A percentile compares a stretch with the other conserved stretches of the same genome.
phyloP scores from a whole-genome alignment of 495 filamentous ascomycete genomes.

The Hamigera avellanea region DNA sequence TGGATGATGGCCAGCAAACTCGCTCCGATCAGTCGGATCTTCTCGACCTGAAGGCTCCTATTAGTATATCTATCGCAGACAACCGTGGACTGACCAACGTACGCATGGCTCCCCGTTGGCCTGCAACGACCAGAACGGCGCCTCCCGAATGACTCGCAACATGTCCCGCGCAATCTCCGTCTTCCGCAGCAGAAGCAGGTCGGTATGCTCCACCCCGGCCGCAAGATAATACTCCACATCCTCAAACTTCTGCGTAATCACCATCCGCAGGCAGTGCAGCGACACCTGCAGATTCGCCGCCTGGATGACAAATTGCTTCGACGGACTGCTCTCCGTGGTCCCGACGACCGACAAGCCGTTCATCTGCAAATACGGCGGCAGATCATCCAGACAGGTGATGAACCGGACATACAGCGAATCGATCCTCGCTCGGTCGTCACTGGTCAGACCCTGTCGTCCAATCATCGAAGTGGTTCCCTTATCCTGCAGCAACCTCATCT shows the following conservation, averaged over 20 bases:
- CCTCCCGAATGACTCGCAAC: conserved; percentile 10
- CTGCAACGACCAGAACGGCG: conserved; percentile 12
- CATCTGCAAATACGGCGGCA: conserved; percentile 7
- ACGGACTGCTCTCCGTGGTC: conserved; percentile 1
- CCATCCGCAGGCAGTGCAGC: conserved; percentile 17
- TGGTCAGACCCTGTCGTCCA: conserved; percentile 5
- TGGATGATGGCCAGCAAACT: conserved; percentile 17
- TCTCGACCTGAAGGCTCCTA: conserved; percentile 13
- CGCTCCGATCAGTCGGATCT: conserved; percentile 18
- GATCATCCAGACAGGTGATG: conserved; percentile 10
- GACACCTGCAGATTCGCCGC: conserved; percentile 15
- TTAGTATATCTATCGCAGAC: conserved; percentile 4
- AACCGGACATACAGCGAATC: conserved; percentile 13
- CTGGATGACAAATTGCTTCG: conserved; percentile 12
- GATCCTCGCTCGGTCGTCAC: conserved; percentile 7
- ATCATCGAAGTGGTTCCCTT: conserved; percentile 1
- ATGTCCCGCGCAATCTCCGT: conserved; percentile 13
- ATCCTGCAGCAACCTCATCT: conserved; percentile 8
- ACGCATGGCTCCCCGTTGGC: conserved; percentile 15
- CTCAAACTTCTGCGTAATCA: conserved; percentile 16
- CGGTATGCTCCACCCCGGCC: conserved; percentile 1
- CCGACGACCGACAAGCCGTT: conserved; percentile 4
- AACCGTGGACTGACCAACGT: not conserved
- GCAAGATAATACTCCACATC: conserved; percentile 8
- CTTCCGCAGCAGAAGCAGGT: conserved; percentile 11